Conservation (phyloP, 768 basidiomycete genomes). For the Podaxis sp. region DNA sequence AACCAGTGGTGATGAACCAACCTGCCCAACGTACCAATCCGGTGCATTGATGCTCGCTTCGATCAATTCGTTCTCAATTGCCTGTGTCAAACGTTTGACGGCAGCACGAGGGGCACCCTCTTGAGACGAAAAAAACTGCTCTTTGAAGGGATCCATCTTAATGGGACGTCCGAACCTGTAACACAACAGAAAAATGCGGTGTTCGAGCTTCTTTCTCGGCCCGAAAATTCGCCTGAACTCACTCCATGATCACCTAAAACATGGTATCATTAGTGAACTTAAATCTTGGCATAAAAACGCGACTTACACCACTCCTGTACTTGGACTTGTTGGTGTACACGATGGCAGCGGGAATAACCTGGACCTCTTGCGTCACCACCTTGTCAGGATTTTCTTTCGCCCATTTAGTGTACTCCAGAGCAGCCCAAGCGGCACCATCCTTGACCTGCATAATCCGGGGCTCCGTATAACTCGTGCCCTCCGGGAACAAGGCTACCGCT, state of each 20-base stretch:
- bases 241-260: constrained; percentile 72
- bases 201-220: constrained; percentile 5
- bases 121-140: constrained; percentile 69
- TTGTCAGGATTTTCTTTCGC: constrained; percentile 53
- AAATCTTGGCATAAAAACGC: constrained; percentile 16
- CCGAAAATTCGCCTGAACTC: constrained; percentile 25
- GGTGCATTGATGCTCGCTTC: constrained; percentile 87
- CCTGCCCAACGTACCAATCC: constrained; percentile 70
- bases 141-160: constrained; percentile 66
- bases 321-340: constrained; percentile 96
- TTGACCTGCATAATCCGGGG: constrained; percentile 91
- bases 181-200: constrained; percentile 7
- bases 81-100: constrained; percentile 82
- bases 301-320: constrained; percentile 84
- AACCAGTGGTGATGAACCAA: neutral
- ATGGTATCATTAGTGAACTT: neutral
- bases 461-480: constrained; percentile 92
- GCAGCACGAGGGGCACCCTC: constrained; percentile 74
- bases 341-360: constrained; percentile 82
- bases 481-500: constrained; percentile 91
- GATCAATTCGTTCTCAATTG: constrained; percentile 68
- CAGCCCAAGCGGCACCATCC: constrained; percentile 94
- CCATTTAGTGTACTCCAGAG: constrained; percentile 90
- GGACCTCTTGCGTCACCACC: constrained; percentile 45
- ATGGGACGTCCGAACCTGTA: constrained; percentile 84